Base-by-base conservation (phyloP, 2,329 filamentous ascomycete genomes). In the Aspergillus ibericus region DNA sequence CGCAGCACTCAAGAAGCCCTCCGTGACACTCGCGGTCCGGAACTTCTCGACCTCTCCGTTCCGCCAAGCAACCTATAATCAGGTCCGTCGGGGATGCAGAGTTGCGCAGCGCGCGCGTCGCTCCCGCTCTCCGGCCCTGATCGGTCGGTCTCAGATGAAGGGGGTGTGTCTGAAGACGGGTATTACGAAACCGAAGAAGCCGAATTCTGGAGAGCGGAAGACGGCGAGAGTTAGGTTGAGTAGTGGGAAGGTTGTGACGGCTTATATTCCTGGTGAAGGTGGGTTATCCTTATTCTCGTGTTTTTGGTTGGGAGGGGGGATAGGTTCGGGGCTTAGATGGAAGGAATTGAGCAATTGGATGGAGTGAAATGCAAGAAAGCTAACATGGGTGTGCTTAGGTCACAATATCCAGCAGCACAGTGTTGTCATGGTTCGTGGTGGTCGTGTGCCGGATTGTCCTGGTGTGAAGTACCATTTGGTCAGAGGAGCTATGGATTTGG, bases 391-490 rank as follows among this genome's bases (percentile, higher is more conserved):
- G 35, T 54, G 18, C 59, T 2, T 66, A 86, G 85, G 95, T 50
- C 95, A 99, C 80, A 99, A 98, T 77, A 93, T 98, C 66, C 93
- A 98, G 83, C 95, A 98, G 83, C 96, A 99, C 82, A 96, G 90
- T 69, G 95, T 99, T 48, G 95, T 99, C 56, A 82, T 98, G 66
- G 93, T 99, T n/a, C 84, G 95, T 66, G 95, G 95, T 59, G 95
- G 95, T 2, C 84, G 95, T 74, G 88, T 87, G 64, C 95, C 98
- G 84, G 95, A 99, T 87, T 99, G 95, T 81, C 95, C 95, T 61
- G 95, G 95, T 88, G 95, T 99, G 78, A 88, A 93, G 73, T 99
- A 99, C 76, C 92, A 96, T 77, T 81, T 97, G 70, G 91, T 99
- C 42, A 83, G 95, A 73, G 95, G 95, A 32, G 91, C 93, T 18